Evolutionary conservation across 2,329 filamentous ascomycete species (phyloP).

Genomic region (Exophiala bonariae): DNA sequence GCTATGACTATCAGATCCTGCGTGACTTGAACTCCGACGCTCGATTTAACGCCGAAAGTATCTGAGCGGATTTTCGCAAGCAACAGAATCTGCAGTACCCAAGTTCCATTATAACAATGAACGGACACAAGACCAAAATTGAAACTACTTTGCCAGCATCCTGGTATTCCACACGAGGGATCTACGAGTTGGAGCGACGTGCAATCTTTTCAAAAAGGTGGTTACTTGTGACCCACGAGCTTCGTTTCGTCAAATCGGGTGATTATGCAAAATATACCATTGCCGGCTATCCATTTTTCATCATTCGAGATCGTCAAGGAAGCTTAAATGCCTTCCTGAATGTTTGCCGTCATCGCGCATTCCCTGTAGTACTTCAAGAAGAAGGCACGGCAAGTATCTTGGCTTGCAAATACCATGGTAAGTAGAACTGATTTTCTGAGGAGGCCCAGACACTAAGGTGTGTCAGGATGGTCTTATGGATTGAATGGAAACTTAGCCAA

Average conservation of each 20-base stretch:
- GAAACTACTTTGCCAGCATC: conserved; percentile 44
- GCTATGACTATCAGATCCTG: no score
- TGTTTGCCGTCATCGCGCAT: conserved; percentile 62
- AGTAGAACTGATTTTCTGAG: no score
- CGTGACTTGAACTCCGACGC: no score
- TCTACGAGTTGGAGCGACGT: conserved; percentile 52
- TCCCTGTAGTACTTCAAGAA: conserved; percentile 45
- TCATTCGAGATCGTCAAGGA: conserved; percentile 51
- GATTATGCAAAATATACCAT: conserved; percentile 29
- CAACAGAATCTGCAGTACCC: not conserved
- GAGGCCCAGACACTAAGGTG: not conserved
- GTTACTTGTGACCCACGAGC: conserved; percentile 41
- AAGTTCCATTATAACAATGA: no score
- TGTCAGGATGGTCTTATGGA: conserved; percentile 57
- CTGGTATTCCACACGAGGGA: conserved; percentile 50
- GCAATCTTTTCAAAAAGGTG: conserved; percentile 54
- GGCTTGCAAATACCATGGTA: conserved; percentile 62
- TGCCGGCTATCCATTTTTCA: conserved; percentile 56
- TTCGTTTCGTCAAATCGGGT: conserved; percentile 51
- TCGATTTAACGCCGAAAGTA: no score
- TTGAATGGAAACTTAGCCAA: conserved; percentile 59
- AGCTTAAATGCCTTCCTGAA: conserved; percentile 64
- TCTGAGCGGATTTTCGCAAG: no score
- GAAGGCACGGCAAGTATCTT: conserved; percentile 41
- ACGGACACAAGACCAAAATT: no score